These are phyloP conservation scores for Nicotiana otophora DNA, from an alignment of 257 asterid genomes.

Conservation along the genomic window DNA sequence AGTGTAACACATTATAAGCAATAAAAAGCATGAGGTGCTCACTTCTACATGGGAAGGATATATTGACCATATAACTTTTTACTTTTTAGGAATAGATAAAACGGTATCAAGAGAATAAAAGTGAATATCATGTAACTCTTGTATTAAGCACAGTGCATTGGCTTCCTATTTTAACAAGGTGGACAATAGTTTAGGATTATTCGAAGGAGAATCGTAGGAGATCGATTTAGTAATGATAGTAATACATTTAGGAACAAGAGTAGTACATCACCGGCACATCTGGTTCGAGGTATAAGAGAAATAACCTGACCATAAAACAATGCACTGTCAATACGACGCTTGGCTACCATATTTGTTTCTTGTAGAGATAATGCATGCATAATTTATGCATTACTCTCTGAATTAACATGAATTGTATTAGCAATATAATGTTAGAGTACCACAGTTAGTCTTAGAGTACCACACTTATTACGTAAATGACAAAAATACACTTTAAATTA, in stretches of 20 bases:
- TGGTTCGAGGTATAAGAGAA: neutral
- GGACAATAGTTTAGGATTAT: neutral
- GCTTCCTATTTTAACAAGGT: neutral
- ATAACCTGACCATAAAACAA: neutral
- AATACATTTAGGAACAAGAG: constrained; percentile 3
- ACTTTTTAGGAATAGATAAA: neutral
- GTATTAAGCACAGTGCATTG: neutral
- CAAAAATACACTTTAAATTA: neutral
- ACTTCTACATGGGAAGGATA: neutral
- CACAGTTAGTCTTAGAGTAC: neutral
- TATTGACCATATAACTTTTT: neutral
- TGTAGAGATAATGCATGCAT: neutral
- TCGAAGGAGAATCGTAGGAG: neutral
- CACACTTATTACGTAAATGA: neutral
- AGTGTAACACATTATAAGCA: neutral
- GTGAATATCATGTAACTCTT: neutral
- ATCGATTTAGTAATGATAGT: neutral
- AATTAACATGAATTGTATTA: neutral
- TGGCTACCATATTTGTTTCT: neutral
- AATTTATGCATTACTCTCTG: neutral
- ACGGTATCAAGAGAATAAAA: neutral
- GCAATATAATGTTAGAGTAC: neutral
- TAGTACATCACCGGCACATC: neutral
- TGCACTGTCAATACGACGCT: neutral
- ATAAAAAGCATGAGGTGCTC: neutral